Conservation (phyloP, 2,329 filamentous ascomycete species). For the Curvularia spicifera region DNA sequence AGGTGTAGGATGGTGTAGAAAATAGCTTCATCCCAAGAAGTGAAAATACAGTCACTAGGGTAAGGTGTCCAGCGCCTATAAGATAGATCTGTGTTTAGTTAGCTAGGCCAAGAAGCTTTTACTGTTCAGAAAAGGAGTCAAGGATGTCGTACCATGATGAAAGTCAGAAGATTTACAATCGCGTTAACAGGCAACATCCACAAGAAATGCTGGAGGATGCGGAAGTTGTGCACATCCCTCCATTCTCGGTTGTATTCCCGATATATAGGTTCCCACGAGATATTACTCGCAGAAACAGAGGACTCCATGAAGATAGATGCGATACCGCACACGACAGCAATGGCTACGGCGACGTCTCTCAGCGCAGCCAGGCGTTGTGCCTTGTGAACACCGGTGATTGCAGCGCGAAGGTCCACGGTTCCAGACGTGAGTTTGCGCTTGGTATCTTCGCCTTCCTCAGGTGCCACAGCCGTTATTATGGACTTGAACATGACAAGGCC, state of each 20-base stretch:
- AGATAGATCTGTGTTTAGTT: slow-evolving; percentile 32
- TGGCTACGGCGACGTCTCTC: slow-evolving; percentile 39
- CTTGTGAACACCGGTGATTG: slow-evolving; percentile 31
- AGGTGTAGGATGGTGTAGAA: slow-evolving; percentile 30
- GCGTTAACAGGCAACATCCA: slow-evolving; percentile 35
- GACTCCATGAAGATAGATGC: slow-evolving; percentile 41
- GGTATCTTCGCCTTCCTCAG: slow-evolving; percentile 31
- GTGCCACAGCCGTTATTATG: slow-evolving; percentile 33
- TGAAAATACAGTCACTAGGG: slow-evolving; percentile 37
- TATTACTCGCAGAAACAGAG: slow-evolving; percentile 28
- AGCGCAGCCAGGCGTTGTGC: slow-evolving; percentile 36
- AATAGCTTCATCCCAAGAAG: slow-evolving; percentile 39
- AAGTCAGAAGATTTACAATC: slow-evolving; percentile 38
- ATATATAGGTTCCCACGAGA: slow-evolving; percentile 40
- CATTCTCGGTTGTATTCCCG: slow-evolving; percentile 32
- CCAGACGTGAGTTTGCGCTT: slow-evolving; percentile 45
- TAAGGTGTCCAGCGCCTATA: slow-evolving; percentile 38
- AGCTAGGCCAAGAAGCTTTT: background rate
- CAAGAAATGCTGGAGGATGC: slow-evolving; percentile 35
- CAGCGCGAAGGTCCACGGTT: slow-evolving; percentile 37
- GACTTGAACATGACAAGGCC: slow-evolving; percentile 52
- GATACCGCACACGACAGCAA: slow-evolving; percentile 36
- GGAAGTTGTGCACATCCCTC: slow-evolving; percentile 37
- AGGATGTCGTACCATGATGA: slow-evolving; percentile 34
- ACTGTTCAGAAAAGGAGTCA: background rate